Percentiles rank a stretch among this genome's conserved stretches.
phyloP scores from a whole-genome alignment of 202 grass and related monocot species.

The Cymbopogon flexuosus region DNA sequence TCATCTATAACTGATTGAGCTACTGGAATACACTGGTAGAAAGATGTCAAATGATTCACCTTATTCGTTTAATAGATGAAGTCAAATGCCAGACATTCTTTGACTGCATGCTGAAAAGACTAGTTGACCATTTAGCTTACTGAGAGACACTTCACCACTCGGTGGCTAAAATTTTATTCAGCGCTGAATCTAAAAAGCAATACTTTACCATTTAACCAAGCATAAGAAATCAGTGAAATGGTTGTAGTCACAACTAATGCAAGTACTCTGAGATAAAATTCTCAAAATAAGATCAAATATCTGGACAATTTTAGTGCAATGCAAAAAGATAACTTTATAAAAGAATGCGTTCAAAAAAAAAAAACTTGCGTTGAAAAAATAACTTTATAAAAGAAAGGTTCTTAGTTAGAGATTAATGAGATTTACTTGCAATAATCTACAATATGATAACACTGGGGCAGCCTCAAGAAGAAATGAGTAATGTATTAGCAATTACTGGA shows the following conservation, averaged over 20 bases:
- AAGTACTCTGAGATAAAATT: not conserved
- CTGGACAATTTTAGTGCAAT: not conserved
- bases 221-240: not conserved
- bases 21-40: no score
- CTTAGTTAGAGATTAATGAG: conserved; percentile 24
- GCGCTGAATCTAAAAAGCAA: not conserved
- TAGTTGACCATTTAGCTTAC: not conserved
- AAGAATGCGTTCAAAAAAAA: no score
- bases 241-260: not conserved
- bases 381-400: not conserved
- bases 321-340: not conserved
- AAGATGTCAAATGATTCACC: not conserved
- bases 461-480: not conserved
- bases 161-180: not conserved
- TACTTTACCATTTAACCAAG: not conserved
- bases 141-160: not conserved
- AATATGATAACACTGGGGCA: not conserved
- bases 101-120: not conserved
- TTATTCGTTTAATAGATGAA: not conserved
- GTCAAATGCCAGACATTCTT: not conserved
- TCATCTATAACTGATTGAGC: not conserved
- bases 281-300: not conserved
- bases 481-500: not conserved
- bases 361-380: no score
- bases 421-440: not conserved